These are phyloP conservation scores for Echeveria elegans DNA, from an alignment of 164 flowering plant genomes.

Conservation along the genomic window DNA sequence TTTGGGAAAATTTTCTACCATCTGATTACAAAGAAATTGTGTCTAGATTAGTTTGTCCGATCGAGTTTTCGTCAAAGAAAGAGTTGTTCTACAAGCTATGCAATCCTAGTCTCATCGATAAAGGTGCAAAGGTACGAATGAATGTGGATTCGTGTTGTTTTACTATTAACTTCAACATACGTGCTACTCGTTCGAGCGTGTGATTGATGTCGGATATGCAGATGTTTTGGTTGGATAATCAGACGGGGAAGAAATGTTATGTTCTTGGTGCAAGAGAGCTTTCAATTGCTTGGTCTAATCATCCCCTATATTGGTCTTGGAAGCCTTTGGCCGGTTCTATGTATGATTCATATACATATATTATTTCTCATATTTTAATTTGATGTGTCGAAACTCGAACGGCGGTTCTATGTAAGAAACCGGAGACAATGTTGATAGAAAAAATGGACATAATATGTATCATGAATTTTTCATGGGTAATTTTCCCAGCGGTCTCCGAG, in stretches of 20 bases:
- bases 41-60: constrained; percentile 20
- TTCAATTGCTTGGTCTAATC: constrained; percentile 28
- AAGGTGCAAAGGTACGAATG: constrained; percentile 36
- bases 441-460: no score
- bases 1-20: constrained; percentile 55
- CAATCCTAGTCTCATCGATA: constrained; percentile 30
- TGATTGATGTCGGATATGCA: constrained; percentile 11
- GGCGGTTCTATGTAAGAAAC: background rate
- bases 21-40: constrained; percentile 27
- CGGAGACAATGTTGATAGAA: no score
- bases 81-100: constrained; percentile 36
- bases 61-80: constrained; percentile 31
- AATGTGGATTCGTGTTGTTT: constrained; percentile 8
- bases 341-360: no score
- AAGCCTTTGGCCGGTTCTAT: constrained; percentile 28
- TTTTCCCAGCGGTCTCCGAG: no score
- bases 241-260: constrained; percentile 29
- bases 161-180: background rate
- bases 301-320: constrained; percentile 46
- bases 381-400: background rate
- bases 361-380: no score
- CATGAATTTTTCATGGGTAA: no score
- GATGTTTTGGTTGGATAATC: constrained; percentile 30
- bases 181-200: background rate
- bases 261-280: constrained; percentile 38